Conservation (phyloP, 305 asterid genomes). For the Solanum hybrid region DNA sequence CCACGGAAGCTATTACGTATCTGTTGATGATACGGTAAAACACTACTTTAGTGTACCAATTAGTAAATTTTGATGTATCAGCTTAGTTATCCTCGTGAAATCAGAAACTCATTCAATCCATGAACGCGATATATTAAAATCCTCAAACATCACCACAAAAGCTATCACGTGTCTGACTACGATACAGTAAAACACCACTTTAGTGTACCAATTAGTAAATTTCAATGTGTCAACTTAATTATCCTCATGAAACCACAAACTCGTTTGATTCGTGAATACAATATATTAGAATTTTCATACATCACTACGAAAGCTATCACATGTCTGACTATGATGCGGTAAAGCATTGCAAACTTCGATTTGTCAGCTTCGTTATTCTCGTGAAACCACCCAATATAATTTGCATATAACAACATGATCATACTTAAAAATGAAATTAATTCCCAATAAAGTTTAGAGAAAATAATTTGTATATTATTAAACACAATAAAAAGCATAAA, state of each 20-base stretch:
- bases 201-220: not conserved
- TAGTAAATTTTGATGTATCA: not conserved
- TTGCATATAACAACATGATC: not conserved
- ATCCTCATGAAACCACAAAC: not conserved
- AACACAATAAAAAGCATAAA: not conserved
- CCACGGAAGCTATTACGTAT: rapidly evolving
- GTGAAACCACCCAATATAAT: not conserved
- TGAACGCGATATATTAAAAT: no score
- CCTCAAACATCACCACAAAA: no score
- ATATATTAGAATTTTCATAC: not conserved
- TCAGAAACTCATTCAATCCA: not conserved
- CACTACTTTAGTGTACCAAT: not conserved
- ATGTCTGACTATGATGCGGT: not conserved
- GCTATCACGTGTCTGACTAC: not conserved
- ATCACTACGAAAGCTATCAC: not conserved
- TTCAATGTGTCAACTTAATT: not conserved
- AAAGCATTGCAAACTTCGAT: not conserved
- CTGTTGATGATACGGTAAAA: not conserved
- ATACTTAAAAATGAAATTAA: not conserved
- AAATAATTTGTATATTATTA: not conserved
- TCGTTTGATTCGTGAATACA: not conserved
- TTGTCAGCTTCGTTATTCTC: no score
- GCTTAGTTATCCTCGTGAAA: not conserved
- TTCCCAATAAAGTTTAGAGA: not conserved
- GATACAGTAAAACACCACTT: not conserved